Evolutionary conservation across 139 green algal species (phyloP).

Genomic region (Chlorella ohadii): DNA sequence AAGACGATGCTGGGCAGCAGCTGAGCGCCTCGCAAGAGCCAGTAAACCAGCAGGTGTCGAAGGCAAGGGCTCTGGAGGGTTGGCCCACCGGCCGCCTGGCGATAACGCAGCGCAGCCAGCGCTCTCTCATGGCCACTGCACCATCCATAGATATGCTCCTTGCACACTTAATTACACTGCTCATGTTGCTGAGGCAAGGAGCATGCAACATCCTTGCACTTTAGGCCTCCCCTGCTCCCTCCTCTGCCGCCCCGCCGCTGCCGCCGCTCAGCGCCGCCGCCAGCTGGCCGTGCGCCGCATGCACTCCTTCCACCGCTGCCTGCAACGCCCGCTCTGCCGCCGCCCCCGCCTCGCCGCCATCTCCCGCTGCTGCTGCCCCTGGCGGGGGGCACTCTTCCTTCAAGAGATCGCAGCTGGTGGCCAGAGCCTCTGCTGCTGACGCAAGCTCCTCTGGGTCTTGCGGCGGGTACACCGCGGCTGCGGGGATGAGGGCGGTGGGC

Average conservation of each 20-base stretch:
- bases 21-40: no score
- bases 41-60: no score
- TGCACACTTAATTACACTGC: no score
- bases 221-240: not conserved
- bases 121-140: no score
- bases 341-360: not conserved
- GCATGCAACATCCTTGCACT: no score
- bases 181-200: no score
- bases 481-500: not conserved
- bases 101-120: no score
- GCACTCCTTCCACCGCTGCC: not conserved
- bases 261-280: constrained; percentile 1
- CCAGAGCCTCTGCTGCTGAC: constrained; percentile 6
- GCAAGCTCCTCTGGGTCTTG: constrained; percentile 7
- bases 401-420: constrained; percentile 12
- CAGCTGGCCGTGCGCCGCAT: not conserved
- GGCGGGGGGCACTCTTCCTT: constrained; percentile 9
- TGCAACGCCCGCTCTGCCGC: not conserved
- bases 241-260: not conserved
- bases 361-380: not conserved
- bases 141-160: no score
- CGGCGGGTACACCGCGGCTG: constrained; percentile 14
- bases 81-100: no score
- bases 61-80: no score
- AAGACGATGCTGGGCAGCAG: no score